phyloP scores from a whole-genome alignment of 345 rosid genomes.

The Ceriops decandra region DNA sequence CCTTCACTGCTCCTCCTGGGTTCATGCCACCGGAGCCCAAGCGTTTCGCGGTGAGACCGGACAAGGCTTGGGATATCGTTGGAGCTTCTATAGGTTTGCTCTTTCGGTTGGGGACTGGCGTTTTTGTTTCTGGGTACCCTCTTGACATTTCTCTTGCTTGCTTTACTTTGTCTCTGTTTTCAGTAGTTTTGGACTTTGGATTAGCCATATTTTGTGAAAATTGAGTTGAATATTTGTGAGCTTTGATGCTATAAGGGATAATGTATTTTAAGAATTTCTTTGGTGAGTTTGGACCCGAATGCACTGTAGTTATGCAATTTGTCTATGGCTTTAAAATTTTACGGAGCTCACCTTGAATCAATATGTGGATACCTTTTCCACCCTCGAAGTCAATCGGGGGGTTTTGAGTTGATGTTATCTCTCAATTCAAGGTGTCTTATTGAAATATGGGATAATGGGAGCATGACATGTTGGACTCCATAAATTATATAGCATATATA shows the following conservation, averaged over 20 bases:
- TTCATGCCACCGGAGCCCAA: conserved; percentile 78
- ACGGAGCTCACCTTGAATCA: not conserved
- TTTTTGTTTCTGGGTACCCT: conserved; percentile 68
- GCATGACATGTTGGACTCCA: no score
- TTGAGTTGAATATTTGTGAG: not conserved
- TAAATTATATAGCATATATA: no score
- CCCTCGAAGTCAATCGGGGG: no score
- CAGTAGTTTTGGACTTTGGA: not conserved
- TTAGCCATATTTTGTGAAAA: not conserved
- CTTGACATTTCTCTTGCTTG: not conserved
- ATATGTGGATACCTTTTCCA: not conserved
- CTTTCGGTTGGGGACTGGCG: conserved; percentile 76
- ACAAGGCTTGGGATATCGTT: conserved; percentile 50
- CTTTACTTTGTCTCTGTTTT: not conserved
- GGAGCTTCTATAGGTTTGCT: conserved; percentile 68
- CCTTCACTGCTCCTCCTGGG: conserved; percentile 51
- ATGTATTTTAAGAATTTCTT: not conserved
- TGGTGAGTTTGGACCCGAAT: not conserved
- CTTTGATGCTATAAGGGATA: not conserved
- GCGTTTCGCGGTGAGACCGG: conserved; percentile 53
- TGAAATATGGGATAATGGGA: no score
- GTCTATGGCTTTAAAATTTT: not conserved
- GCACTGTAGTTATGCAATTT: not conserved
- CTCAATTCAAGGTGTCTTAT: no score
- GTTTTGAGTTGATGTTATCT: no score